Conservation (phyloP, 2,329 filamentous ascomycete genomes). For the Neonectria sp. region DNA sequence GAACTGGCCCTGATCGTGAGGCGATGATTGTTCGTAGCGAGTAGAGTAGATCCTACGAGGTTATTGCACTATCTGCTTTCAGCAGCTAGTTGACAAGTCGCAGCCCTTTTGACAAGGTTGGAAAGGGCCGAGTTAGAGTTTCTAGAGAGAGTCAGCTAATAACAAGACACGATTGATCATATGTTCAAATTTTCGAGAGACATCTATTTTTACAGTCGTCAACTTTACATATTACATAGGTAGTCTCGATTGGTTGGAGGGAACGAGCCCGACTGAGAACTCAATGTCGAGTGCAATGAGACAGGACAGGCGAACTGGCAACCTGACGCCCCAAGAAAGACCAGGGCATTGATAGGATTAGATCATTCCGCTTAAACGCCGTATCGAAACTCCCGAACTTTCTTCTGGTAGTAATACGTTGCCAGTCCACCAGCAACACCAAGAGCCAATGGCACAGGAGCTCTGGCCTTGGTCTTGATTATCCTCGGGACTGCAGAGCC, state of each 20-base stretch:
- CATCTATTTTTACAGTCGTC: not conserved
- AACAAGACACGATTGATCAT: not conserved
- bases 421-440: conserved; percentile 53
- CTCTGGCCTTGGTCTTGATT: conserved; percentile 56
- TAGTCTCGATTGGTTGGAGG: not conserved
- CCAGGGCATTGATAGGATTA: not conserved
- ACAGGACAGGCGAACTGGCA: not conserved
- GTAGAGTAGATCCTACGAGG: not conserved
- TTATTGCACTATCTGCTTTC: not conserved
- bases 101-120: no score
- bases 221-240: not conserved
- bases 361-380: conserved; percentile 34
- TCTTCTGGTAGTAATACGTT: conserved; percentile 60
- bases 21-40: conserved; percentile 67
- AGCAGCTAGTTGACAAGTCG: not conserved
- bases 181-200: not conserved
- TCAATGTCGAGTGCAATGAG: not conserved
- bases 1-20: conserved; percentile 77
- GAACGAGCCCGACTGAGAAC: not conserved
- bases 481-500: conserved; percentile 56
- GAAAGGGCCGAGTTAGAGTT: not conserved
- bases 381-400: conserved; percentile 56
- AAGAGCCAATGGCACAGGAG: conserved; percentile 55
- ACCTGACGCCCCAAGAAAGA: not conserved
- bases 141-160: not conserved